phyloP scores from a whole-genome alignment of 2,329 filamentous ascomycete genomes.

The Colletotrichum eremochloae region DNA sequence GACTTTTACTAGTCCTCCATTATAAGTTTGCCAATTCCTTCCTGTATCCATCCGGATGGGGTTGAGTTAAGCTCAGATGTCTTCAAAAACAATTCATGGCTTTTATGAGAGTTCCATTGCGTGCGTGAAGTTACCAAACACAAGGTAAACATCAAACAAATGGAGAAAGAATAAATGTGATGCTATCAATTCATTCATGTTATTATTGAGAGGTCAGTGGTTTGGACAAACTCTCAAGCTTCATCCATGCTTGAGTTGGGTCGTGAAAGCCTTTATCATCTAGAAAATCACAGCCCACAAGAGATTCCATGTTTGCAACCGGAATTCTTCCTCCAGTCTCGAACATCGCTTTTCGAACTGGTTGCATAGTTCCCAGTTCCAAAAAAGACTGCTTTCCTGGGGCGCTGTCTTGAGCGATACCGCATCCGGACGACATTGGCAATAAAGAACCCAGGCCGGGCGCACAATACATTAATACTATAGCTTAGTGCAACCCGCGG shows the following conservation, averaged over 20 bases:
- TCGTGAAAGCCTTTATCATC: not conserved
- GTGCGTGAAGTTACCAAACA: not conserved
- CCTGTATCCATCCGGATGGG: rapidly evolving
- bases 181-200: not conserved
- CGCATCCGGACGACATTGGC: not conserved
- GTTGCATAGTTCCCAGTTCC: not conserved
- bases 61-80: too few species aligned
- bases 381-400: not conserved
- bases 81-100: too few species aligned
- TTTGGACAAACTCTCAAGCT: not conserved
- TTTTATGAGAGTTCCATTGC: not conserved
- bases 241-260: too few species aligned
- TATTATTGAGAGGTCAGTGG: not conserved
- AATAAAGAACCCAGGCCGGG: not conserved
- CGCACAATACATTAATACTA: not conserved
- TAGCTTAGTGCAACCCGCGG: not conserved
- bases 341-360: not conserved
- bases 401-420: not conserved
- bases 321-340: rapidly evolving
- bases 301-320: not conserved
- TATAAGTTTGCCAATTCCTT: rapidly evolving
- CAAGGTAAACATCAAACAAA: not conserved
- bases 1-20: rapidly evolving
- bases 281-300: not conserved
- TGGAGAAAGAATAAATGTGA: rapidly evolving